These are phyloP conservation scores for Coemansia sp. DNA, from an alignment of 192 early-diverging fungal genomes.

Conservation along the genomic window DNA sequence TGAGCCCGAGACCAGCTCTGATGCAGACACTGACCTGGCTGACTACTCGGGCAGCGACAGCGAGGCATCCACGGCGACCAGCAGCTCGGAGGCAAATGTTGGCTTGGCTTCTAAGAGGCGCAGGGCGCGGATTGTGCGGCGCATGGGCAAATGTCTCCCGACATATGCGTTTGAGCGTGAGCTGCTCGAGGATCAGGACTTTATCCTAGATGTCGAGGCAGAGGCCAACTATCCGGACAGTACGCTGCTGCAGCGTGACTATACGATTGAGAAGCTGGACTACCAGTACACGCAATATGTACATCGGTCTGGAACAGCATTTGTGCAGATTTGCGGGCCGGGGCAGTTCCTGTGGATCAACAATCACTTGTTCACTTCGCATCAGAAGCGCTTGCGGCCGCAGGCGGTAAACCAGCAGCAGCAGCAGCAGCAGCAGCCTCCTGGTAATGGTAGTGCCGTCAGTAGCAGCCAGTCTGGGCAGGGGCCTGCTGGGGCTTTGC, in stretches of 20 bases:
- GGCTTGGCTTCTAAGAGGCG: neutral
- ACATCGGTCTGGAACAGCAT: slow-evolving; percentile 85
- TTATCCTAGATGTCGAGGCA: slow-evolving; percentile 92
- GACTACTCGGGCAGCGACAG: slow-evolving; percentile 5
- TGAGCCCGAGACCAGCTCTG: slow-evolving; percentile 19
- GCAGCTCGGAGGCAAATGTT: neutral
- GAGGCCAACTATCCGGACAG: slow-evolving; percentile 69
- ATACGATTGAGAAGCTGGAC: slow-evolving; percentile 44
- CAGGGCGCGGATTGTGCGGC: slow-evolving; percentile 12
- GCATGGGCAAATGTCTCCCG: slow-evolving; percentile 39
- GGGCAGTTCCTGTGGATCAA: slow-evolving; percentile 85
- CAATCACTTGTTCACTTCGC: slow-evolving; percentile 66
- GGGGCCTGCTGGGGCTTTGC: neutral
- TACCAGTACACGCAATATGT: slow-evolving; percentile 82
- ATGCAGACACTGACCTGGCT: neutral
- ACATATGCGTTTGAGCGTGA: slow-evolving; percentile 75
- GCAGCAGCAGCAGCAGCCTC: slow-evolving; percentile 2
- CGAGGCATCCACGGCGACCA: neutral
- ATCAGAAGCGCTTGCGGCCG: slow-evolving; percentile 25
- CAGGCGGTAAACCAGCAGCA: slow-evolving; percentile 3
- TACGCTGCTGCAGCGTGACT: slow-evolving; percentile 63
- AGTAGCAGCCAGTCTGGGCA: neutral
- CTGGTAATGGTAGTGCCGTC: neutral
- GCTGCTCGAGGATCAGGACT: slow-evolving; percentile 74
- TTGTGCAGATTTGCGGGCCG: slow-evolving; percentile 81